These are phyloP conservation scores for Chenopodium album DNA, from an alignment of 148 eudicot species.

Conservation along the genomic window DNA sequence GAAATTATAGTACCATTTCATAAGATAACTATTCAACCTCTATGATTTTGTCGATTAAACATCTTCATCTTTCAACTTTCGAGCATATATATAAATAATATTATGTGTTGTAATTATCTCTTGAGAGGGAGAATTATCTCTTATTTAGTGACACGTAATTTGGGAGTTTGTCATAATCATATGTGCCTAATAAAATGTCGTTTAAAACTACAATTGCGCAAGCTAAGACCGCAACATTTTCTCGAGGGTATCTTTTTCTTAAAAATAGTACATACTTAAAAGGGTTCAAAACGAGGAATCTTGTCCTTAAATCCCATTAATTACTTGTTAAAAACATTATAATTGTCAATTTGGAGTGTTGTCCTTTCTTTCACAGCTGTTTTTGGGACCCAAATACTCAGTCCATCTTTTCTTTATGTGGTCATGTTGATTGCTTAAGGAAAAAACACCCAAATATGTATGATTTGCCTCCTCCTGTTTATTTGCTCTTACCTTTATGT, in stretches of 20 bases:
- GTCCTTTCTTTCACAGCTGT: slow-evolving; percentile 8
- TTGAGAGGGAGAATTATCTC: no score
- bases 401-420: slow-evolving; percentile 1
- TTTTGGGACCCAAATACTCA: not conserved
- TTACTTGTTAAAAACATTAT: not conserved
- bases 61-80: no score
- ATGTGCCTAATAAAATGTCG: no score
- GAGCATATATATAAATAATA: no score
- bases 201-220: not conserved
- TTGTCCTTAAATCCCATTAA: not conserved
- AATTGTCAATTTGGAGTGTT: not conserved
- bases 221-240: no score
- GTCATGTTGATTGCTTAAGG: not conserved
- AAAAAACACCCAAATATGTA: not conserved
- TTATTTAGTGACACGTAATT: not conserved
- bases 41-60: no score
- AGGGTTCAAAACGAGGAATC: not conserved
- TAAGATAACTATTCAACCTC: no score
- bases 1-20: no score
- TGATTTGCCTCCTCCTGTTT: not conserved
- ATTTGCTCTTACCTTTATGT: not conserved
- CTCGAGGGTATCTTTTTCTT: no score
- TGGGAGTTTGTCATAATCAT: not conserved
- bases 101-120: no score
- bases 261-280: not conserved